Conservation (phyloP, 495 filamentous ascomycete genomes). For the Baudoinia panamericana region DNA sequence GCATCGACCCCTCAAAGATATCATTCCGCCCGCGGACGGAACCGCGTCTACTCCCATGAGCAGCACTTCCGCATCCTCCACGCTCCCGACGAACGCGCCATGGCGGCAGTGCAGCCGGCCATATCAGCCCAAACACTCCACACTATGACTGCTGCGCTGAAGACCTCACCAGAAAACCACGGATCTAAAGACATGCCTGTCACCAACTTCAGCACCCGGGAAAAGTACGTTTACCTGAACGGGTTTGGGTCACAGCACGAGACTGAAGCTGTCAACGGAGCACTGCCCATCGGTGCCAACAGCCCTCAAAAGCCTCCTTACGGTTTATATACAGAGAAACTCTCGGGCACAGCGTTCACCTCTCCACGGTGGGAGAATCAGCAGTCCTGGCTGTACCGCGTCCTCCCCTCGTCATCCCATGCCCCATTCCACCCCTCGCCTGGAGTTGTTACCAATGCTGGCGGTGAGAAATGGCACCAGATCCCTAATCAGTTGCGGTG, state of each 20-base stretch:
- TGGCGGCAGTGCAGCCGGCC: no score
- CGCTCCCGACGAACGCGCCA: no score
- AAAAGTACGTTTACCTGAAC: slow-evolving; percentile 46
- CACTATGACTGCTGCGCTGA: no score
- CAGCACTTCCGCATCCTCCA: no score
- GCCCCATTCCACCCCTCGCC: slow-evolving; percentile 49
- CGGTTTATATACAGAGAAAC: slow-evolving; percentile 83
- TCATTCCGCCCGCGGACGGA: no score
- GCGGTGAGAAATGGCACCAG: slow-evolving; percentile 40
- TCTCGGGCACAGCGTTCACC: slow-evolving; percentile 92
- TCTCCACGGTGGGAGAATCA: slow-evolving; percentile 79
- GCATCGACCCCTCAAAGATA: no score
- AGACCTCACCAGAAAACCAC: no score
- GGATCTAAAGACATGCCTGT: slow-evolving; percentile 40
- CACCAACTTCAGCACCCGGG: slow-evolving; percentile 40
- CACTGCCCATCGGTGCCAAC: slow-evolving; percentile 58
- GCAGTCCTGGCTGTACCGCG: slow-evolving; percentile 90
- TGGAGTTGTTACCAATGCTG: slow-evolving; percentile 40
- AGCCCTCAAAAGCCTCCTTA: slow-evolving; percentile 76
- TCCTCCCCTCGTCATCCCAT: slow-evolving; percentile 73
- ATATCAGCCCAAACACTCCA: no score
- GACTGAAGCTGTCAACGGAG: slow-evolving; percentile 44
- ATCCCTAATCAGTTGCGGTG: slow-evolving; percentile 85
- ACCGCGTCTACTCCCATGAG: no score
- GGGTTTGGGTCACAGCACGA: slow-evolving; percentile 48